Conservation (phyloP, 2,329 filamentous ascomycete genomes). For the Paraphoma chrysanthemicola region DNA sequence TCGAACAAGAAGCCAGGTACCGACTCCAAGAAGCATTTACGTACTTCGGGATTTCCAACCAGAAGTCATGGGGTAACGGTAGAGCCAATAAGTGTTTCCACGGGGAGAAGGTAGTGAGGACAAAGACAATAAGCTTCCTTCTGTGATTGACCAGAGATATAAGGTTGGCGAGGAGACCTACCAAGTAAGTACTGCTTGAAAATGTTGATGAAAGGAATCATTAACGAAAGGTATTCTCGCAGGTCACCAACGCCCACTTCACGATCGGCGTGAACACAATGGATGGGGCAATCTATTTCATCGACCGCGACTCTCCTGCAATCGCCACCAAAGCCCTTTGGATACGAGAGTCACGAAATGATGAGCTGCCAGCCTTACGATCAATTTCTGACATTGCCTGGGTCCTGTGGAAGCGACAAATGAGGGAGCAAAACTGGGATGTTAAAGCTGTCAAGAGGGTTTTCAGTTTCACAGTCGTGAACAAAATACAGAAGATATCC, state of each 20-base stretch:
- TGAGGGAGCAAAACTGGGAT: neutral
- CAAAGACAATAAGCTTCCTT: slow-evolving; percentile 6
- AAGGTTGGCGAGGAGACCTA: slow-evolving; percentile 17
- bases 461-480: slow-evolving; percentile 12
- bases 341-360: neutral
- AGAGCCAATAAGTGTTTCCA: slow-evolving; percentile 19
- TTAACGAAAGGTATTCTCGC: neutral
- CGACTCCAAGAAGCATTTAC: too few species aligned
- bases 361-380: slow-evolving; percentile 20
- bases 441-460: slow-evolving; percentile 14
- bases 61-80: slow-evolving; percentile 3
- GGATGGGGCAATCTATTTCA: slow-evolving; percentile 12
- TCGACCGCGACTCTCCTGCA: slow-evolving; percentile 11
- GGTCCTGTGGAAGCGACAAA: slow-evolving; percentile 21
- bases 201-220: neutral
- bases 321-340: slow-evolving; percentile 8
- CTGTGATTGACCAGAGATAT: slow-evolving; percentile 18
- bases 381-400: slow-evolving; percentile 25
- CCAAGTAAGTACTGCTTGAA: slow-evolving; percentile 5
- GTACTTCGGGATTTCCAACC: neutral
- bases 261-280: slow-evolving; percentile 15
- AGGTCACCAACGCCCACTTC: slow-evolving; percentile 19
- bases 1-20: neutral
- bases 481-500: slow-evolving; percentile 15
- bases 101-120: slow-evolving; percentile 8